phyloP scores from a whole-genome alignment of 345 rosid species.

The Eucalyptus cloeziana region DNA sequence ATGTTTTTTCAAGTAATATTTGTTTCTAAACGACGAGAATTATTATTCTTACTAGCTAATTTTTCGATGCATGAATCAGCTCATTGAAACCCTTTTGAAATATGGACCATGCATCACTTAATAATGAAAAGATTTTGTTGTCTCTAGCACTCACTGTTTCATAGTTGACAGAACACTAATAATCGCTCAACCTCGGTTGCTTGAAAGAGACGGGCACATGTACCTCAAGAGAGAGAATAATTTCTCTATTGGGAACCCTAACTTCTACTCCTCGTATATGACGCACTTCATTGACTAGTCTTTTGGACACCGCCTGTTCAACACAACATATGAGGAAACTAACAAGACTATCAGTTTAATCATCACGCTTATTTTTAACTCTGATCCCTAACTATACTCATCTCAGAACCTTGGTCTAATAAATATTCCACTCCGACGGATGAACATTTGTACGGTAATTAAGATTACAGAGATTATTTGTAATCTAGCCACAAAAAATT shows the following conservation, averaged over 20 bases:
- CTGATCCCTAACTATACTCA: background rate
- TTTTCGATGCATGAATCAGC: background rate
- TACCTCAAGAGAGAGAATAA: background rate
- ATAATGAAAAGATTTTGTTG: background rate
- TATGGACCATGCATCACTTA: background rate
- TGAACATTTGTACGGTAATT: background rate
- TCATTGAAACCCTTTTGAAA: background rate
- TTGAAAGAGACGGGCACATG: background rate
- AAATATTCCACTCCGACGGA: background rate
- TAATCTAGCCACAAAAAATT: background rate
- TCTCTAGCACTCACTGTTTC: background rate
- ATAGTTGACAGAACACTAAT: background rate
- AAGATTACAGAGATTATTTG: background rate
- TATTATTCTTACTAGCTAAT: background rate
- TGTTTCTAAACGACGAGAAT: background rate
- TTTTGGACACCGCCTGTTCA: too few species aligned
- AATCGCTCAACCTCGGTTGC: background rate
- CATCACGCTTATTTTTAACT: too few species aligned
- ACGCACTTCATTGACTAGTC: background rate
- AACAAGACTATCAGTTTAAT: too few species aligned
- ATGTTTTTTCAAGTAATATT: too few species aligned
- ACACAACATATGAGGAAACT: too few species aligned
- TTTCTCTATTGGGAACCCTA: too few species aligned
- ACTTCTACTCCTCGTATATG: background rate
- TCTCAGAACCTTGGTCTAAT: background rate